phyloP scores from a whole-genome alignment of 305 asterid genomes.

The Solanum hybrid region DNA sequence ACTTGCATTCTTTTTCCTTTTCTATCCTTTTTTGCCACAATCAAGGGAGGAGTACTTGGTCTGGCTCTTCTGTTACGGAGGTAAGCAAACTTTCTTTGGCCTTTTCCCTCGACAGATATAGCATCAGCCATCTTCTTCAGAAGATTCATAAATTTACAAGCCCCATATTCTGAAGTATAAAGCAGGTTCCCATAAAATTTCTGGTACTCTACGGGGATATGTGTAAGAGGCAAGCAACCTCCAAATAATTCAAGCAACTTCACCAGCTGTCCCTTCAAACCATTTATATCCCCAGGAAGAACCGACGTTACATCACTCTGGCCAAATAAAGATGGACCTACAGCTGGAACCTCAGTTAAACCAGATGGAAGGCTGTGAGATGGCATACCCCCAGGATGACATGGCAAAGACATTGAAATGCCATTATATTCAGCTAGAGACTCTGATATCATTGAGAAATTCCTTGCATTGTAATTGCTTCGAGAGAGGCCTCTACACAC shows the following conservation, averaged over 20 bases:
- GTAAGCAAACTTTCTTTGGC: conserved; percentile 40
- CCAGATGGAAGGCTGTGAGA: conserved; percentile 33
- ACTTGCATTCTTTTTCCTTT: conserved; percentile 42
- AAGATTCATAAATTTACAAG: conserved; percentile 52
- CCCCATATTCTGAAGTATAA: conserved; percentile 64
- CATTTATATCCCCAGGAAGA: conserved; percentile 77
- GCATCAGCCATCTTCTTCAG: conserved; percentile 64
- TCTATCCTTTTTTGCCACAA: conserved; percentile 33
- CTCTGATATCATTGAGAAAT: conserved; percentile 39
- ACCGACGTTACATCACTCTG: conserved; percentile 51
- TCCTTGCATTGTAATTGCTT: conserved; percentile 26
- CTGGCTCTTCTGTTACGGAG: conserved; percentile 25
- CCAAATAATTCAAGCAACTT: conserved; percentile 62
- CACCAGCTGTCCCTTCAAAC: conserved; percentile 69
- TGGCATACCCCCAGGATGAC: conserved; percentile 24
- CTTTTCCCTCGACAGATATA: conserved; percentile 43
- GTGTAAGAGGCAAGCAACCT: conserved; percentile 54
- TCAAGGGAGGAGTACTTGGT: conserved; percentile 20
- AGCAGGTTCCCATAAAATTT: conserved; percentile 61
- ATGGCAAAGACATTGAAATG: conserved; percentile 24
- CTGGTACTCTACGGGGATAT: conserved; percentile 64
- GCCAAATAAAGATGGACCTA: conserved; percentile 2
- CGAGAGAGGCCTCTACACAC: conserved; percentile 52
- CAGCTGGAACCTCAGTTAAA: conserved; percentile 29
- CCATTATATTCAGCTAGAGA: conserved; percentile 35